Base-by-base conservation (phyloP, 176 grass and related monocot genomes). In the Zoysia pacifica region DNA sequence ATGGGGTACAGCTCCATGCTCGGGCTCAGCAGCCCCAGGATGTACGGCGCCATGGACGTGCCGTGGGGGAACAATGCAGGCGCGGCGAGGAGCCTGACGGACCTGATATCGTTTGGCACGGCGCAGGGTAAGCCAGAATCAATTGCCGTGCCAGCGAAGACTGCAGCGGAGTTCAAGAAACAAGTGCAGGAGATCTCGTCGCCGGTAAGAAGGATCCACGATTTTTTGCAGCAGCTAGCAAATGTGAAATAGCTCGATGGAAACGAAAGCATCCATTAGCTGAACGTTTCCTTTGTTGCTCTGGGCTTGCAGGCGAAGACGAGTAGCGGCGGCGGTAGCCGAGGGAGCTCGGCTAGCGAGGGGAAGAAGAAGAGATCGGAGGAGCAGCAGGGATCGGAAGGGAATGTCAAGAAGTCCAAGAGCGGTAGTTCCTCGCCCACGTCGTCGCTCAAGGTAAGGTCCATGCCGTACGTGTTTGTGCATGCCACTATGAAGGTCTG, bases 301-400 rank as follows among this genome's bases (percentile, higher is more conserved):
- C 6, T 4, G 13, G 19, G 16, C 64, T 28, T 53, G 48, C 42
- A 97, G 95, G 78, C 56, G 40, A 90, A 83, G 69, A 90, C 83
- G 65, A 84, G 40, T 28, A 70, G 76, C 54, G 13, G 76, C 18
- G 76, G 86, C 4, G 40, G 85, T 51, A 93, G 86, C 70, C 73
- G 56, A 11, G 64, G 87, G 35, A 83, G 79, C 71, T 79, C 82
- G 62, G 76, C 75, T 15, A 85, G 79, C 53, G 90, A 92, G 62
- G 90, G 90, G 63, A 97, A 89, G 67, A 94, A 91, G 82, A 97
- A 93, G 77, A 90, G 87, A 65, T 85, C 83, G 19, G 82, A 86
- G 76, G 74, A 97, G 48, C 77, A 69, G n/a, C 70, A 39, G 44
- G 78, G 39, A 11, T 81, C 84, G 59, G 89, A 90, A 42, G 84